phyloP scores from a whole-genome alignment of 2,329 filamentous ascomycete genomes.

The Trichoderma simmonsii region DNA sequence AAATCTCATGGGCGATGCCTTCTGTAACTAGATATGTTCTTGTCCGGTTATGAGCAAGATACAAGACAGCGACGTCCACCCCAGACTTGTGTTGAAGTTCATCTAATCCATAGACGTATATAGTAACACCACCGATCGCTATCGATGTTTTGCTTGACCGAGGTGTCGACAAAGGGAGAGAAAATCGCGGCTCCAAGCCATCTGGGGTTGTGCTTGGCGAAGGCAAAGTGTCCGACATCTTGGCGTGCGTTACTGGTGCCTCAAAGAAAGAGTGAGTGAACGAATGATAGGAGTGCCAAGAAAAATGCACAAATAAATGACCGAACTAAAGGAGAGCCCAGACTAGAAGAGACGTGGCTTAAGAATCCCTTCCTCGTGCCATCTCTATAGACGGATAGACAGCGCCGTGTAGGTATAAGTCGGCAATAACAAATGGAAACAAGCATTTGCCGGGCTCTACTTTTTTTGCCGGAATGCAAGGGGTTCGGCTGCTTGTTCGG shows the following conservation, averaged over 20 bases:
- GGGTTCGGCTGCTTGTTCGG: neutral
- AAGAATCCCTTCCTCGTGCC: neutral
- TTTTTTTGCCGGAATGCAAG: neutral
- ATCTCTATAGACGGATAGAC: neutral
- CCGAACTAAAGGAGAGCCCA: neutral
- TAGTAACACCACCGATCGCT: neutral
- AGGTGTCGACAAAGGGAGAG: neutral
- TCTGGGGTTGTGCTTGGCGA: neutral
- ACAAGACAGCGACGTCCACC: neutral
- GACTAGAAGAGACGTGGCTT: neutral
- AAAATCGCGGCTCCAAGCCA: slow-evolving; percentile 2
- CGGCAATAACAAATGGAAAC: neutral
- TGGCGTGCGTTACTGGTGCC: neutral
- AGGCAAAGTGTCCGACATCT: neutral
- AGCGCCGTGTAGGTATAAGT: neutral
- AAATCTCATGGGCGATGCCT: slow-evolving; percentile 6
- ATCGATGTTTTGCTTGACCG: neutral
- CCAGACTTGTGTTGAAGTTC: neutral
- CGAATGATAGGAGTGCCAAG: neutral
- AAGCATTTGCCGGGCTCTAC: neutral
- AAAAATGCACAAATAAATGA: neutral
- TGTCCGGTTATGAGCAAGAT: slow-evolving; percentile 6
- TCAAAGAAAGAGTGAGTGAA: neutral
- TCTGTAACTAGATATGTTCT: slow-evolving; percentile 2
- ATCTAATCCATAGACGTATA: neutral